A percentile compares a stretch with the other conserved stretches of the same genome.
Evolutionary conservation across 2,329 filamentous ascomycete species (phyloP).

Genomic region (Aspergillus versicolor): DNA sequence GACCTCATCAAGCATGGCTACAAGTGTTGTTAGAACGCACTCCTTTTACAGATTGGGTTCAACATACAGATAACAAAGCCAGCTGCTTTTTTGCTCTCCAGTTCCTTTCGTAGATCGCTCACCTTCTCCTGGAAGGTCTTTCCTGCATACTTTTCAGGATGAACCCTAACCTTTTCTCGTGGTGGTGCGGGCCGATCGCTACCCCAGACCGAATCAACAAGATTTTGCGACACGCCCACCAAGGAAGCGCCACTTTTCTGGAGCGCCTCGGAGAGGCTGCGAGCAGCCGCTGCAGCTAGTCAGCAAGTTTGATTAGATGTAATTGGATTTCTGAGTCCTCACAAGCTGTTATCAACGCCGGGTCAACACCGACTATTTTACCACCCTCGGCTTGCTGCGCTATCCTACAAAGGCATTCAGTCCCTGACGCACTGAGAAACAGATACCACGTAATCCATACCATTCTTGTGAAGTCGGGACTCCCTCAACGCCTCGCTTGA

Average conservation of each 20-base stretch:
- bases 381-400: conserved; percentile 82
- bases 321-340: conserved; percentile 10
- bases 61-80: conserved; percentile 75
- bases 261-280: conserved; percentile 80
- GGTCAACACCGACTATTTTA: conserved; percentile 87
- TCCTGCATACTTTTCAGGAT: conserved; percentile 72
- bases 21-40: conserved; percentile 14
- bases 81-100: conserved; percentile 83
- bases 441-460: conserved; percentile 46
- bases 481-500: conserved; percentile 91
- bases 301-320: conserved; percentile 3
- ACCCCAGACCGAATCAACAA: conserved; percentile 91
- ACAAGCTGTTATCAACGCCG: conserved; percentile 75
- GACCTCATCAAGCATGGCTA: conserved; percentile 86
- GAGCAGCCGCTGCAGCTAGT: conserved; percentile 54
- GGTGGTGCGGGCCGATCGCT: conserved; percentile 70
- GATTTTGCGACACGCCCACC: conserved; percentile 72
- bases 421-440: background rate
- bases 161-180: conserved; percentile 70
- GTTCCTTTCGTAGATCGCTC: conserved; percentile 79
- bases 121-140: conserved; percentile 83
- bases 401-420: conserved; percentile 46
- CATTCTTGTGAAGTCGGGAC: conserved; percentile 98
- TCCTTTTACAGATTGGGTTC: background rate
- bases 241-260: conserved; percentile 79